These are phyloP conservation scores for Liriodendron chinense DNA, from an alignment of 164 flowering plant genomes.

Conservation along the genomic window DNA sequence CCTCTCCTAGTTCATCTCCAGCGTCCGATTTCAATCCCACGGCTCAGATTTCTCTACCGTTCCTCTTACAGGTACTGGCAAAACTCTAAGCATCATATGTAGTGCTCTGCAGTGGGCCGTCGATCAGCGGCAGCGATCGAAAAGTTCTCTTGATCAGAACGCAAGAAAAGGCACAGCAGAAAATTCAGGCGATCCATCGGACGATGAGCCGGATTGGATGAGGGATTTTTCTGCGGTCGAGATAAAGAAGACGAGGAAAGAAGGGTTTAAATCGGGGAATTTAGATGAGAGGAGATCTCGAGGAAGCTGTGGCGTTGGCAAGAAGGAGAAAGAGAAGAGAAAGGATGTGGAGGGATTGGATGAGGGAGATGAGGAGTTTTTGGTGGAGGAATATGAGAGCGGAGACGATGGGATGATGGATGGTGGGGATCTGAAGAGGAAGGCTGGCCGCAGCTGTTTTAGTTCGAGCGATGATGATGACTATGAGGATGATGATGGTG, in stretches of 20 bases:
- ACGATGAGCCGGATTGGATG: conserved; percentile 96
- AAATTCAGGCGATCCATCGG: conserved; percentile 18
- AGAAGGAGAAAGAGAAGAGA: conserved; percentile 20
- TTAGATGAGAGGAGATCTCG: conserved; percentile 18
- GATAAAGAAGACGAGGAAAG: conserved; percentile 23
- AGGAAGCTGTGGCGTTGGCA: conserved; percentile 9
- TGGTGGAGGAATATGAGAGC: conserved; percentile 87
- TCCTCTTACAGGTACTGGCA: conserved; percentile 72
- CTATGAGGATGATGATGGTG: conserved; percentile 46
- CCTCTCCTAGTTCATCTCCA: background rate
- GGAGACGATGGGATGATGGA: conserved; percentile 48
- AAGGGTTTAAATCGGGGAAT: conserved; percentile 13
- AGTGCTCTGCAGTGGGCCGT: conserved; percentile 88
- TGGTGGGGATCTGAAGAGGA: conserved; percentile 46
- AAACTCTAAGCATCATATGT: conserved; percentile 92
- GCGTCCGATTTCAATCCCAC: background rate
- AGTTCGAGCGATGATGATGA: conserved; percentile 41
- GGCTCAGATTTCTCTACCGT: background rate
- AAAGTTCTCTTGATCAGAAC: conserved; percentile 8
- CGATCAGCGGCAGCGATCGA: conserved; percentile 35
- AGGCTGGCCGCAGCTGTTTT: conserved; percentile 30
- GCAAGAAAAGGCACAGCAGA: background rate
- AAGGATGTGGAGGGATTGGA: conserved; percentile 29
- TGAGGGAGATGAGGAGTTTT: conserved; percentile 62
- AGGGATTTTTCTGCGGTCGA: conserved; percentile 42